Evolutionary conservation across 441 rosid genomes (phyloP), one percentile per base, ranked within the genome.

Genomic region (Croton laevigatus): DNA sequence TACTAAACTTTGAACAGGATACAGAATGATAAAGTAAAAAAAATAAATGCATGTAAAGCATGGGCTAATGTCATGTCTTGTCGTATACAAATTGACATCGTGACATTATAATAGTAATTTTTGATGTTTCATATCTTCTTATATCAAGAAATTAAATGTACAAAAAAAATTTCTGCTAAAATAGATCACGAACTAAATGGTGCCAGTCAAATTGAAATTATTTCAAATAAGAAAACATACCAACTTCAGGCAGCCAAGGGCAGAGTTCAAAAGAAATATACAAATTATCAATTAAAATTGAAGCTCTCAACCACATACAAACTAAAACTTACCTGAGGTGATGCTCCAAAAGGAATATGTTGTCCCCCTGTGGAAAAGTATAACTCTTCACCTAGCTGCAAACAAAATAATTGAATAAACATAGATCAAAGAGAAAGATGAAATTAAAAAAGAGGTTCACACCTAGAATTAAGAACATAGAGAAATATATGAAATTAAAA

Each of bases 321-420:
- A 62, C 22, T 38, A 44, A 69, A 44, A 46, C 55, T 77, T 86
- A 91, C 99, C 94, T 96, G 99, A 45, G 99, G 96, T 45, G 99
- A 93, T 76, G 97, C 91, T 65, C 98, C 98, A 75, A 96, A 93
- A 76, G 96, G 89, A 77, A 96, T 85, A 76, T 78, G 91, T 85
- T 96, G 98, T 22, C 96, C 98, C 70, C 99, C 99, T 55, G 83
- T 81, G 19, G 89, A 82, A 73, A 96, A 96, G 77, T 69, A 81
- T 60, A 96, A 77, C 75, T 89, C 99, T 71, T 89, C 95, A 62
- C 97, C 97, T 74, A 93, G 98, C 99, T 96, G 91, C 68, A 75
- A 71, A 48, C 36, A 71, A 36, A 58, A 76, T 46, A 72, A 67
- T 22, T 40, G 72, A 60, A 60, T 53, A 45, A 49, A 38, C 71